Evolutionary conservation across 805 yeast genomes (phyloP), one percentile per base, ranked within the genome.

Genomic region (Komagataella kurtzmanii): DNA sequence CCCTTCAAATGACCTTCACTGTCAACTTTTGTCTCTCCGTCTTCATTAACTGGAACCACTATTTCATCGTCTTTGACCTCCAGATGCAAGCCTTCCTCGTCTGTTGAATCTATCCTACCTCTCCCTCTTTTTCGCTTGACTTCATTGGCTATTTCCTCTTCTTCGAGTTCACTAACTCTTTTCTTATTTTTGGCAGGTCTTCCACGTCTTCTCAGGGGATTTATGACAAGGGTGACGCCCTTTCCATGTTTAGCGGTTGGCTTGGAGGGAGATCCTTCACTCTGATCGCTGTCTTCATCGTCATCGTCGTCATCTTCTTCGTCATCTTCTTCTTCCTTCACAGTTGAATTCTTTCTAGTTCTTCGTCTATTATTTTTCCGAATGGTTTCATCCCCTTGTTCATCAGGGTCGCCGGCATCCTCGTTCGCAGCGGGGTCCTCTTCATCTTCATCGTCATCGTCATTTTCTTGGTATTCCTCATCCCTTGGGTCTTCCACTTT

Each of bases 21-120:
- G 57, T 79, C 81, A 44, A 91, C 78, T 64, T 91, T 91, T 7
- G 65, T 73, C 54, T 83, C 86, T 49, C 97, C 98, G 52, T 17
- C 79, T 6, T 80, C 77, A 65, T 91, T 97, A 55, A 76, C 83
- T 1, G 84, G 84, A 14, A 88, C 73, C 6, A 77, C 80, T 47
- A 83, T 82, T 70, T 91, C 97, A 62, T 89, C 96, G 60, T 83
- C 77, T 19, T 70, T 71, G 5, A 90, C 74, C 24, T 74, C 73
- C 51, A 80, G 69, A 14, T 84, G 82, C 53, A 80, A 77, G 1
- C 95, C 95, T 24, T 80, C 77, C 47, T 78, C 85, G 60, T 85
- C 89, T 3, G 40, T 30, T 3, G 40, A 30, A 14, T 30, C 40
- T 30, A 10, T 30, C 40, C 40, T 30, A 14, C 40, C 40, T 30